phyloP scores from a whole-genome alignment of 495 filamentous ascomycete genomes.

The Neurospora pannonica region DNA sequence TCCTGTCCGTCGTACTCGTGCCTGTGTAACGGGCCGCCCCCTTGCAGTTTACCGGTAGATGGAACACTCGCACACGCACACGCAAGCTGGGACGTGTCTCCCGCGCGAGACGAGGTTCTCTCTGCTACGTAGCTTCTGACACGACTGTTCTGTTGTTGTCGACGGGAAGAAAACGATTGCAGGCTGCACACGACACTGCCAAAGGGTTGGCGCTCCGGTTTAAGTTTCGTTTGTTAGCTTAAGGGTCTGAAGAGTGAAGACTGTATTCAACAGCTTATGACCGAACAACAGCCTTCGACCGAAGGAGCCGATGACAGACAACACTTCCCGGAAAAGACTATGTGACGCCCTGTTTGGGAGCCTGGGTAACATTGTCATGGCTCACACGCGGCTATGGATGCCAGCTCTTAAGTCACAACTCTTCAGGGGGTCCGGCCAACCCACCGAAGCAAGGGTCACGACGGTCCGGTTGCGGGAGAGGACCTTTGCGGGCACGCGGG shows the following conservation, averaged over 20 bases:
- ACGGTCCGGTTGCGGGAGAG: neutral
- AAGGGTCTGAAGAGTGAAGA: neutral
- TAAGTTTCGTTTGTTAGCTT: neutral
- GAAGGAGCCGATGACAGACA: neutral
- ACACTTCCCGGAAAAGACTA: neutral
- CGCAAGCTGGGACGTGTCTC: neutral
- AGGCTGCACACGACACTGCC: neutral
- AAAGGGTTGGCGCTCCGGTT: neutral
- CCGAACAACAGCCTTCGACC: neutral
- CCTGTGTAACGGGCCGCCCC: neutral
- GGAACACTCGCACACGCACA: neutral
- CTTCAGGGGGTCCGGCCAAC: neutral
- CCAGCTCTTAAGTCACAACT: neutral
- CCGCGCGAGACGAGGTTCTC: neutral
- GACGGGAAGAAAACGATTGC: neutral
- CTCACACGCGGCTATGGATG: neutral
- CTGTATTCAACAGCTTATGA: neutral
- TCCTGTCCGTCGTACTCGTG: neutral
- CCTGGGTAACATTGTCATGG: neutral
- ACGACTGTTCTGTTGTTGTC: neutral
- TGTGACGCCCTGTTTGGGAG: neutral
- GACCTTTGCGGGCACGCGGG: neutral
- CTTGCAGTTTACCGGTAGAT: neutral
- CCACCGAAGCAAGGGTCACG: neutral
- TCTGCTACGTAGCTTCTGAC: neutral